phyloP scores from a whole-genome alignment of 2,329 filamentous ascomycete species.

The Hypocrella siamensis region DNA sequence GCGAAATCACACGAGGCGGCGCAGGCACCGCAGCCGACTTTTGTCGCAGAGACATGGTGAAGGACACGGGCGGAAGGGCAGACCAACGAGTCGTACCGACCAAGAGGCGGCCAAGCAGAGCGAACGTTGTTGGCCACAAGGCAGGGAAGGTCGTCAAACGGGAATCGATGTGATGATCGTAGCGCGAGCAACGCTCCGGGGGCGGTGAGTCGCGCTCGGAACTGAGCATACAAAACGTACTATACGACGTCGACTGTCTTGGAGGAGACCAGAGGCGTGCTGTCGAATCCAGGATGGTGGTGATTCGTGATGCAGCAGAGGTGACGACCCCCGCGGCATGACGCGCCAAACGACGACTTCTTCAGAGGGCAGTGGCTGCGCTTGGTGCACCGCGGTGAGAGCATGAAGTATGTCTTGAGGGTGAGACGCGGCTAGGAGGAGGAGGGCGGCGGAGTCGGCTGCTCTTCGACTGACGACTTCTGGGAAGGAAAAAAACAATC shows the following conservation, averaged over 20 bases:
- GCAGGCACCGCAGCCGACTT: slow-evolving; percentile 42
- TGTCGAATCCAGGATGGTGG: slow-evolving; percentile 43
- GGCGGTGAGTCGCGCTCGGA: slow-evolving; percentile 8
- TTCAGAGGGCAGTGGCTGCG: slow-evolving; percentile 2
- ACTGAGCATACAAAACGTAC: slow-evolving; percentile 9
- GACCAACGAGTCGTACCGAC: slow-evolving; percentile 40
- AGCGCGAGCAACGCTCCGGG: slow-evolving; percentile 24
- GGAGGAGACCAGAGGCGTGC: slow-evolving; percentile 14
- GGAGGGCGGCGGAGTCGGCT: too few relatives aligned
- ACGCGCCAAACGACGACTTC: slow-evolving; percentile 13
- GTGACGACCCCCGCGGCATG: slow-evolving; percentile 40
- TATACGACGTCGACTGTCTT: slow-evolving; percentile 5
- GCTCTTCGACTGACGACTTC: too few relatives aligned
- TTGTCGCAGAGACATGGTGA: slow-evolving; percentile 34
- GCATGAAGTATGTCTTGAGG: slow-evolving; percentile 1
- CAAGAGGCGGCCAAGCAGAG: slow-evolving; percentile 32
- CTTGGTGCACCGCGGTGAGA: slow-evolving; percentile 2
- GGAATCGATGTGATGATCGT: slow-evolving; percentile 33
- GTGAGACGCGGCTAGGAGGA: too few relatives aligned
- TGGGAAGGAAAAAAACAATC: too few relatives aligned
- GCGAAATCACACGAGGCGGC: slow-evolving; percentile 79
- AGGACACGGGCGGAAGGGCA: slow-evolving; percentile 43
- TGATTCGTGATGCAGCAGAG: slow-evolving; percentile 34
- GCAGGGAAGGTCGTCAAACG: slow-evolving; percentile 5
- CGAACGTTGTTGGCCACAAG: slow-evolving; percentile 30